A percentile compares a stretch with the other conserved stretches of the same genome.
Conservation (phyloP, 441 rosid species). For the Eutrema salsugineum region DNA sequence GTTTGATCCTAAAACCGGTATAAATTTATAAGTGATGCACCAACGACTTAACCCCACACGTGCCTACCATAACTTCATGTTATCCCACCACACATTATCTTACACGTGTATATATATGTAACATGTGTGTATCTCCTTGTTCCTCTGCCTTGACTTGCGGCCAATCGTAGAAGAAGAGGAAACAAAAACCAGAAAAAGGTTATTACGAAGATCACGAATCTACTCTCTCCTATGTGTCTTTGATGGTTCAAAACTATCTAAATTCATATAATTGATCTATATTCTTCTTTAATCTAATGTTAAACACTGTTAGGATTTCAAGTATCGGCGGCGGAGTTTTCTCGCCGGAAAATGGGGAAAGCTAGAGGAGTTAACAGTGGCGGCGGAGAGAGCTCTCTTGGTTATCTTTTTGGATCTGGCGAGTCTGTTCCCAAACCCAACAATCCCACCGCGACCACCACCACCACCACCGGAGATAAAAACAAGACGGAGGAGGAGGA, state of each 20-base stretch:
- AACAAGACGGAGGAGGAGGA: slow-evolving; percentile 38
- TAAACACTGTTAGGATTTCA: slow-evolving; percentile 6
- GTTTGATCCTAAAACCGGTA: not conserved
- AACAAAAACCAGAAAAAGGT: slow-evolving; percentile 11
- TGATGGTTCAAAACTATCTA: not conserved
- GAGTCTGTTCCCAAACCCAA: slow-evolving; percentile 19
- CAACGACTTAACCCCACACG: slow-evolving; percentile 17
- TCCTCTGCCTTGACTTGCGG: slow-evolving; percentile 14
- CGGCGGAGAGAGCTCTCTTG: slow-evolving; percentile 60
- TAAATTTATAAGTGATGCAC: not conserved
- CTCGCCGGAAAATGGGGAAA: slow-evolving; percentile 36
- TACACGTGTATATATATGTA: slow-evolving; percentile 21
- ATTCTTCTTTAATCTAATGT: not conserved
- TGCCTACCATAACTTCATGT: slow-evolving; percentile 28
- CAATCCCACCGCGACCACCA: slow-evolving; percentile 31
- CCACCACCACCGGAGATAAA: not conserved
- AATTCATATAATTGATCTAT: slow-evolving; percentile 1
- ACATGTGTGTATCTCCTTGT: slow-evolving; percentile 5
- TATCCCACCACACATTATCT: slow-evolving; percentile 13
- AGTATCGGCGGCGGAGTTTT: not conserved
- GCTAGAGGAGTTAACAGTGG: slow-evolving; percentile 54
- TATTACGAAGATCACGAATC: not conserved
- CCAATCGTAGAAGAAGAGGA: slow-evolving; percentile 2
- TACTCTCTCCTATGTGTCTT: slow-evolving; percentile 1
- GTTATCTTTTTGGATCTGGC: slow-evolving; percentile 45